Evolutionary conservation across 2,329 filamentous ascomycete species (phyloP), one percentile per base, ranked within the genome.

Genomic region (Epichloe gansuensis): DNA sequence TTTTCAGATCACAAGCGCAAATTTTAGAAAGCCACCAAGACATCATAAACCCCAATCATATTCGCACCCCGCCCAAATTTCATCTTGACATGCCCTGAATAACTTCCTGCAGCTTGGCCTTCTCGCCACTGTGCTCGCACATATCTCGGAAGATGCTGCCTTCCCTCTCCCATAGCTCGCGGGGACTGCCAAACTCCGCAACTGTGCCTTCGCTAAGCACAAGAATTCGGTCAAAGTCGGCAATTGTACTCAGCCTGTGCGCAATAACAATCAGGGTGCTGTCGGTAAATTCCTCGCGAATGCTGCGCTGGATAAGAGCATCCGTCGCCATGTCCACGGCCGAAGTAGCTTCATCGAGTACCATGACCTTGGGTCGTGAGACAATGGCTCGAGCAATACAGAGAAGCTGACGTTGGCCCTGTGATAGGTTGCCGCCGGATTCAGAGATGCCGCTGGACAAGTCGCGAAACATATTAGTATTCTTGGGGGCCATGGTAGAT

Each of bases 251-350:
- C 48, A 89, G 70, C 2, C 85, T 76, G 61, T 89, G 86, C 2
- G 85, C 85, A 63, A 89, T 89, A 17, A 88, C 84, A 17, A 89
- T 67, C 31, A 89, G 69, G 1, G 85, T 88, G 41, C 77, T 78
- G 55, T 79, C 79, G 0, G 74, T 78, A 56, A 88, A 88, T 63
- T 87, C 83, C 60, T 85, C 80, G 23, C 84, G 75, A 58, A 89
- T 88, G 49, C 75, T 81, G 5, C 81, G 76, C 68, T 89, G 85
- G 60, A 89, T 89, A 27, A 87, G 74, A 1, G 75, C 71, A 62
- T 90, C 86, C 0, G 86, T 89, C 41, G 76, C 72, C 82, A 88
- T 87, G 64, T 89, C 86, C 2, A 90, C 85, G 0, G 86, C 85
- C 3, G 79, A 84, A 0, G 87, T 91, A 0, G 87, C 86, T 68